Conservation (phyloP, 495 filamentous ascomycete genomes). For the Neurospora sp. region DNA sequence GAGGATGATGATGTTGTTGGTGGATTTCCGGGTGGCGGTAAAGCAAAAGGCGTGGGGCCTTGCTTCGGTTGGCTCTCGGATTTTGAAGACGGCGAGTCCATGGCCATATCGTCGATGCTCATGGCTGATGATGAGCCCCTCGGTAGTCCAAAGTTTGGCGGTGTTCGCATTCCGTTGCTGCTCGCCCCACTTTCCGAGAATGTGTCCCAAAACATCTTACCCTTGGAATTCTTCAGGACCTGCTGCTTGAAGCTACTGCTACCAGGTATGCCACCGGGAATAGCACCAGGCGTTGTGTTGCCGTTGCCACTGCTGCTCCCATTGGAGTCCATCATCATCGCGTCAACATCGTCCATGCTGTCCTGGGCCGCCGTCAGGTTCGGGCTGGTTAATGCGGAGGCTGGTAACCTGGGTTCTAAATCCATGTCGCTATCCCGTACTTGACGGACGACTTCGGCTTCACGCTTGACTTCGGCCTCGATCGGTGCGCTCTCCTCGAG, state of each 20-base stretch:
- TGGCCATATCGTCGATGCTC: slow-evolving; percentile 59
- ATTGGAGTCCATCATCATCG: slow-evolving; percentile 47
- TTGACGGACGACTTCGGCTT: slow-evolving; percentile 90
- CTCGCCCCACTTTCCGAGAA: slow-evolving; percentile 48
- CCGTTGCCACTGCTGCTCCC: slow-evolving; percentile 23
- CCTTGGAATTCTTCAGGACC: slow-evolving; percentile 57
- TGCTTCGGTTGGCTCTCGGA: slow-evolving; percentile 13
- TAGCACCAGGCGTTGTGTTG: slow-evolving; percentile 29
- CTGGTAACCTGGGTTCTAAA: slow-evolving; percentile 29
- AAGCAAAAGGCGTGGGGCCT: background rate
- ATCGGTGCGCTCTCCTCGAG: slow-evolving; percentile 78
- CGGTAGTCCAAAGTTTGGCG: slow-evolving; percentile 44
- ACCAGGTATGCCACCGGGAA: background rate
- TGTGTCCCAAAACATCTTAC: slow-evolving; percentile 70
- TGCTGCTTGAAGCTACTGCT: slow-evolving; percentile 59
- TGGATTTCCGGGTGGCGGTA: background rate
- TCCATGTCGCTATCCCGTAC: slow-evolving; percentile 67
- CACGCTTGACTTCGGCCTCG: slow-evolving; percentile 79
- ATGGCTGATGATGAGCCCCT: slow-evolving; percentile 49
- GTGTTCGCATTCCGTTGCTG: slow-evolving; percentile 42
- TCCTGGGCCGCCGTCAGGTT: slow-evolving; percentile 31
- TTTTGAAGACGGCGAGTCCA: slow-evolving; percentile 58
- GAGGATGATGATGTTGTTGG: background rate
- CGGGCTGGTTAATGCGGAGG: slow-evolving; percentile 44
- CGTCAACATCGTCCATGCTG: slow-evolving; percentile 46